A percentile compares a stretch with the other conserved stretches of the same genome.
These are phyloP conservation scores for Pythium pyrilobum DNA, from an alignment of 352 stramenopile species.

Conservation along the genomic window DNA sequence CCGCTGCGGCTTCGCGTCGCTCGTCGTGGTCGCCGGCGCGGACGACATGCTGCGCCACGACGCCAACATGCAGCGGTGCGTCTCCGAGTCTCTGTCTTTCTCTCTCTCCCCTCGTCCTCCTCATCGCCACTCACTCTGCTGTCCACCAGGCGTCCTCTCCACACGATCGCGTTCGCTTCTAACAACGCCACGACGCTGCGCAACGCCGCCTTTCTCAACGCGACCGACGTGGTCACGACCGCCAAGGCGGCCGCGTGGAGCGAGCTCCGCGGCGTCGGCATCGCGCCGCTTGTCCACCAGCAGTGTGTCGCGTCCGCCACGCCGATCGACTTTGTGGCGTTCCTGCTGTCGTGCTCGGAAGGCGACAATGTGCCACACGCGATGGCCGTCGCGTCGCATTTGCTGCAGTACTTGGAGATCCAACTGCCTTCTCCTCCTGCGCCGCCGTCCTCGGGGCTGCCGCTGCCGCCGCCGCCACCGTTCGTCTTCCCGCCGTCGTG, in stretches of 20 bases:
- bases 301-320: slow-evolving; percentile 28
- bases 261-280: slow-evolving; percentile 46
- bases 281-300: slow-evolving; percentile 46
- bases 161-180: slow-evolving; percentile 42
- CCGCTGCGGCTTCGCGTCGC: slow-evolving; percentile 30
- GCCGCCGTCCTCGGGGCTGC: background rate
- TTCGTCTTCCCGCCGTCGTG: slow-evolving; percentile 22
- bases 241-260: slow-evolving; percentile 29
- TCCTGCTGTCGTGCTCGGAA: slow-evolving; percentile 69
- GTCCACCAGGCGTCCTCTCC: slow-evolving; percentile 41
- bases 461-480: background rate
- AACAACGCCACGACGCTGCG: background rate
- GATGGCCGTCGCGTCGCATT: slow-evolving; percentile 40
- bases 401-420: slow-evolving; percentile 40
- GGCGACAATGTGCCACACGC: slow-evolving; percentile 80
- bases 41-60: slow-evolving; percentile 84
- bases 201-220: slow-evolving; percentile 18
- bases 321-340: slow-evolving; percentile 34
- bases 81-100: background rate
- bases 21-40: slow-evolving; percentile 56
- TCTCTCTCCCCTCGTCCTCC: background rate
- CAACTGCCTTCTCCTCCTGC: background rate
- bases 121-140: background rate
- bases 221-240: background rate
- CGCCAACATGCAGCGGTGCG: slow-evolving; percentile 60